A percentile compares a stretch with the other conserved stretches of the same genome.
These are phyloP conservation scores for Talaromyces stipitatus DNA, from an alignment of 495 filamentous ascomycete genomes.

Conservation along the genomic window DNA sequence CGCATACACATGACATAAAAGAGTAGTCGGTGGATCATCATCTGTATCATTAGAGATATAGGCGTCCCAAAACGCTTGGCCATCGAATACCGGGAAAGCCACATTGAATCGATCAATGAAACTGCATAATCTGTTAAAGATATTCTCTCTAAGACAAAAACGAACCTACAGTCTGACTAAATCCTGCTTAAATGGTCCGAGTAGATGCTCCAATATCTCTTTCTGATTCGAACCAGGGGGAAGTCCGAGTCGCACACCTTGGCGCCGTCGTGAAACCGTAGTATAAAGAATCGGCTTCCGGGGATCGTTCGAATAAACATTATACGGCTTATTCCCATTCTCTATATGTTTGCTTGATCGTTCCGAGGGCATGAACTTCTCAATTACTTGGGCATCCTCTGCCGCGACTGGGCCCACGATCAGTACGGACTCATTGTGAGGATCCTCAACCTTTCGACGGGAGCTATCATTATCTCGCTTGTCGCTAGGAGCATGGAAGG, in stretches of 20 bases:
- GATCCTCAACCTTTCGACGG: conserved; percentile 30
- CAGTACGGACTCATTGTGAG: conserved; percentile 40
- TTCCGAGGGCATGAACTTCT: conserved; percentile 42
- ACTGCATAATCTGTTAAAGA: conserved; percentile 14
- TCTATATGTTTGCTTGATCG: conserved; percentile 29
- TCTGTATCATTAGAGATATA: conserved; percentile 32
- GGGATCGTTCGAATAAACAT: conserved; percentile 42
- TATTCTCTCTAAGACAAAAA: background rate
- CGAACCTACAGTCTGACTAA: conserved; percentile 40
- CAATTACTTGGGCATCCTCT: conserved; percentile 45
- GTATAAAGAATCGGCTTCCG: conserved; percentile 41
- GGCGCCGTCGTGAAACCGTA: conserved; percentile 37
- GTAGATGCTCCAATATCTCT: conserved; percentile 47
- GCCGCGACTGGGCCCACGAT: conserved; percentile 45
- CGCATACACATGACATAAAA: conserved; percentile 48
- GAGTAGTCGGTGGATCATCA: conserved; percentile 38
- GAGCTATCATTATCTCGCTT: conserved; percentile 26
- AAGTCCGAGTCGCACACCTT: conserved; percentile 38
- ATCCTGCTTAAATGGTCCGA: conserved; percentile 44
- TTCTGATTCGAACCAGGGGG: conserved; percentile 45
- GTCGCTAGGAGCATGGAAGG: conserved; percentile 8
- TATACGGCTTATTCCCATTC: conserved; percentile 37
- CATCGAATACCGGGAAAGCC: conserved; percentile 48
- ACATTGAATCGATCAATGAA: conserved; percentile 45
- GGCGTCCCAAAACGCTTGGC: conserved; percentile 38